A percentile compares a stretch with the other conserved stretches of the same genome.
Conservation (phyloP, 768 basidiomycete species). For the Auricularia sp. region DNA sequence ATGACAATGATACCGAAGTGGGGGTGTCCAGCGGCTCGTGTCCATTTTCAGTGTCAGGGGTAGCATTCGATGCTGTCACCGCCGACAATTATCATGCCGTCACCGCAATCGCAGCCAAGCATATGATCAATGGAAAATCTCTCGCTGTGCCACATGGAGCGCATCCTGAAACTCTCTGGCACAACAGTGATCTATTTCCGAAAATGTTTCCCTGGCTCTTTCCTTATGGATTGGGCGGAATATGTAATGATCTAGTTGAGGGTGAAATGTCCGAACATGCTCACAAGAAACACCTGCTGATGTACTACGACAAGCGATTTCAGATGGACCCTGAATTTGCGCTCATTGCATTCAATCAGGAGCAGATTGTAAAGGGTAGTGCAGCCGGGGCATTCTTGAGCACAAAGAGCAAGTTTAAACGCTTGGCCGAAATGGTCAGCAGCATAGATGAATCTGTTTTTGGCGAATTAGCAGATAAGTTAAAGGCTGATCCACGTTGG, state of each 20-base stretch:
- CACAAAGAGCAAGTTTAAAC: constrained; percentile 14
- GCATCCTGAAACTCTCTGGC: neutral
- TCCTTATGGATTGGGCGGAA: constrained; percentile 3
- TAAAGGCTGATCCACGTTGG: constrained; percentile 16
- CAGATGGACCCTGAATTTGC: constrained; percentile 28
- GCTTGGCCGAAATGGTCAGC: constrained; percentile 18
- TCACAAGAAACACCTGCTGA: constrained; percentile 22
- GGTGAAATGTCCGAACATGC: neutral
- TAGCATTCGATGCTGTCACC: neutral
- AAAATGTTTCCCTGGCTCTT: constrained; percentile 1
- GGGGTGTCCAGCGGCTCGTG: constrained; percentile 12
- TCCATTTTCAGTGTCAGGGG: constrained; percentile 10
- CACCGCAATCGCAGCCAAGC: neutral
- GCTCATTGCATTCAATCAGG: constrained; percentile 29
- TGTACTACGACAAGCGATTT: constrained; percentile 33
- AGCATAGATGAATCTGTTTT: constrained; percentile 25
- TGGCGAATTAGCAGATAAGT: constrained; percentile 24
- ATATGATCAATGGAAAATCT: neutral
- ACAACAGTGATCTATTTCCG: neutral
- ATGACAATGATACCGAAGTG: constrained; percentile 18
- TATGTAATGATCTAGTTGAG: neutral
- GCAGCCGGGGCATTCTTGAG: constrained; percentile 21
- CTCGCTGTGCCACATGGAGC: neutral
- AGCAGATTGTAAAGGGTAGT: constrained; percentile 24
- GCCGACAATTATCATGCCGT: neutral